Evolutionary conservation across 2,329 filamentous ascomycete species (phyloP).

Genomic region (Sclerotiophoma versabilis): DNA sequence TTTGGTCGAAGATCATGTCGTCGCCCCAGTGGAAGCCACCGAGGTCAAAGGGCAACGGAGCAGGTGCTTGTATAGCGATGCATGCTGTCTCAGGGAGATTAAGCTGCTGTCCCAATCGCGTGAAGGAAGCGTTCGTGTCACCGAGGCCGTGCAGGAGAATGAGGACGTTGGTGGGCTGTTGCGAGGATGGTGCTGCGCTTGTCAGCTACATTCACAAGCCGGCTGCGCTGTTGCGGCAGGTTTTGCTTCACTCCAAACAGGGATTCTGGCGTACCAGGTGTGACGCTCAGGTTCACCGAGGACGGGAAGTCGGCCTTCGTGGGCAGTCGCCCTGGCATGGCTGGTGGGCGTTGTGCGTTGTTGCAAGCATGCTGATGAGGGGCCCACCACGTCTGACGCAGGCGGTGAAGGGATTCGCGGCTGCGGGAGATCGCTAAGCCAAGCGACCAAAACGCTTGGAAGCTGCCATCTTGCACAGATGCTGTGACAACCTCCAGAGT

Average conservation of each 20-base stretch:
- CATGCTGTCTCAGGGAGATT: conserved; percentile 78
- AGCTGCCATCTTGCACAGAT: neutral
- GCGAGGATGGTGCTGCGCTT: conserved; percentile 49
- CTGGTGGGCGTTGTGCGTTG: conserved; percentile 19
- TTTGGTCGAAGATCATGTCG: conserved; percentile 64
- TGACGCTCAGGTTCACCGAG: conserved; percentile 51
- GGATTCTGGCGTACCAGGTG: conserved; percentile 51
- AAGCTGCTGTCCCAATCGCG: conserved; percentile 71
- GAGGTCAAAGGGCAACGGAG: conserved; percentile 72
- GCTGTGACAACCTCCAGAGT: neutral
- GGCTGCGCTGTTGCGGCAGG: neutral
- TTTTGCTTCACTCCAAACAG: neutral
- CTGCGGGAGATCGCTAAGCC: conserved; percentile 25
- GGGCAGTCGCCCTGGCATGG: conserved; percentile 55
- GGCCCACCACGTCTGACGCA: conserved; percentile 17
- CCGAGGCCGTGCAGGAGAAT: conserved; percentile 86
- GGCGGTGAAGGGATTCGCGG: conserved; percentile 14
- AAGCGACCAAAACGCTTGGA: conserved; percentile 19
- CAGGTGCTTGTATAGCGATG: conserved; percentile 75
- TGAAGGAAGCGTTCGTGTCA: conserved; percentile 74
- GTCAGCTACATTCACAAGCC: conserved; percentile 24
- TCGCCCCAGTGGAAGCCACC: conserved; percentile 70
- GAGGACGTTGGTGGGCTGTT: conserved; percentile 75
- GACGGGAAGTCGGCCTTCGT: conserved; percentile 52
- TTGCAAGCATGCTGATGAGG: conserved; percentile 23